Percentiles rank a stretch among this genome's conserved stretches.
Evolutionary conservation across 1,284 basidiomycete species (phyloP).

Genomic region (Mrakiaceae sp.): DNA sequence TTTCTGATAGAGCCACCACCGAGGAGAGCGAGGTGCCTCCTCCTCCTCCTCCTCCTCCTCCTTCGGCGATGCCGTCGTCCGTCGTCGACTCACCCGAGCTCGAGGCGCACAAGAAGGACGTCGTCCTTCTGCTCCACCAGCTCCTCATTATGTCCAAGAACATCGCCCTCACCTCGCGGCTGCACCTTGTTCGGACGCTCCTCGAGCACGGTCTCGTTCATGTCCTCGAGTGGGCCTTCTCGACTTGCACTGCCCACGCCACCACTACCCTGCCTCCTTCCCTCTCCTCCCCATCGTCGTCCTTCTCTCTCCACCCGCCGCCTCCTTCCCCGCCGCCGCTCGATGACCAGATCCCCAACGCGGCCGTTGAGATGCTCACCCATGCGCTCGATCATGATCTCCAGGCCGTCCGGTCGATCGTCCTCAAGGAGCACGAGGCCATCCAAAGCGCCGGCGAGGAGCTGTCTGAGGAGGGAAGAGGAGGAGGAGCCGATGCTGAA

Average conservation of each 20-base stretch:
- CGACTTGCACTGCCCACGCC: slow-evolving; percentile 15
- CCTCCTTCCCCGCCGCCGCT: slow-evolving; percentile 28
- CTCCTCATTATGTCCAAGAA: slow-evolving; percentile 93
- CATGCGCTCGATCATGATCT: slow-evolving; percentile 85
- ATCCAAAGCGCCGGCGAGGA: no score
- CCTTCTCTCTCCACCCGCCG: slow-evolving; percentile 20
- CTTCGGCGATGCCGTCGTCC: no score
- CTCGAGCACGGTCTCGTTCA: slow-evolving; percentile 80
- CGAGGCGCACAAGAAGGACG: slow-evolving; percentile 47
- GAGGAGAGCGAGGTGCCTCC: background rate
- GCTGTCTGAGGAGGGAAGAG: slow-evolving; percentile 34
- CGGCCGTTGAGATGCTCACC: slow-evolving; percentile 77
- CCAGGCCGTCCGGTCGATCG: slow-evolving; percentile 70
- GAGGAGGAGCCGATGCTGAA: slow-evolving; percentile 33
- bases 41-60: background rate
- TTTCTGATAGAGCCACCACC: background rate
- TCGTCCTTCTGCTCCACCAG: slow-evolving; percentile 80
- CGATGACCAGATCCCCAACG: slow-evolving; percentile 52
- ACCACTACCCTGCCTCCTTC: no score
- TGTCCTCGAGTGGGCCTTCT: slow-evolving; percentile 82
- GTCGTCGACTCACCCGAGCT: background rate
- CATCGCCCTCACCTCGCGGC: slow-evolving; percentile 75
- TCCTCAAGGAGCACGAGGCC: slow-evolving; percentile 60
- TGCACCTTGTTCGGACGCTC: slow-evolving; percentile 77
- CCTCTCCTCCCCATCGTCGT: background rate